phyloP scores from a whole-genome alignment of 2,329 filamentous ascomycete genomes.

The Knoxdaviesia capensis region DNA sequence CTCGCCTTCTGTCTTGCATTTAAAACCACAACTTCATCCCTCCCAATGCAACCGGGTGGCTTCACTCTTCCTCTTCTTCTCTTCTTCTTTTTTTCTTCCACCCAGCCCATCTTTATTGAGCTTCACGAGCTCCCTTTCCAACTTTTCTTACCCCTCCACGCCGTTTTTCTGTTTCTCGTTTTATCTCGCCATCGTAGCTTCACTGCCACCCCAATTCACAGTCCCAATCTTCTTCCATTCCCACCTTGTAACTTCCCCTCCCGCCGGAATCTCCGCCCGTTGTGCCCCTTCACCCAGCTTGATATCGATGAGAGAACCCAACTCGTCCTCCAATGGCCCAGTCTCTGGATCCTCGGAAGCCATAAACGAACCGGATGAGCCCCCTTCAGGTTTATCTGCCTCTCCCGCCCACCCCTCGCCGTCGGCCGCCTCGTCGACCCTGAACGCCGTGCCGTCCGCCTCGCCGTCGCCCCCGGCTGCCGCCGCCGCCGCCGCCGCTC shows the following conservation, averaged over 20 bases:
- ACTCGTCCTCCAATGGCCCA: slow-evolving; percentile 6
- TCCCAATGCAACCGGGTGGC: too few species aligned
- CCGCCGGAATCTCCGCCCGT: not conserved
- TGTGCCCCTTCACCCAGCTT: slow-evolving; percentile 1
- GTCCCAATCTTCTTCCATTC: too few species aligned
- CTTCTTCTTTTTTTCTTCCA: not conserved
- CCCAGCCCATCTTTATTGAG: not conserved
- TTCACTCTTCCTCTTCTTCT: not conserved
- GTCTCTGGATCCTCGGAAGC: slow-evolving; percentile 6
- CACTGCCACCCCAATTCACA: too few species aligned
- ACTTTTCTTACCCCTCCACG: too few species aligned
- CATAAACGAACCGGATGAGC: slow-evolving; percentile 7
- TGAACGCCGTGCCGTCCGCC: not conserved
- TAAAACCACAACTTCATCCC: too few species aligned
- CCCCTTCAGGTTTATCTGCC: slow-evolving; percentile 5
- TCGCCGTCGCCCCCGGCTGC: not conserved
- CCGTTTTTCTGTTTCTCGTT: too few species aligned
- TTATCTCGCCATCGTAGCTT: too few species aligned
- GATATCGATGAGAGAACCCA: slow-evolving; percentile 7
- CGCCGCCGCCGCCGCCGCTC: not conserved
- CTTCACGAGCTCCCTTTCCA: not conserved
- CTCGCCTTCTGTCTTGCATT: not conserved
- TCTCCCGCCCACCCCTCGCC: slow-evolving; percentile 1
- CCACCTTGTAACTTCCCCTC: not conserved
- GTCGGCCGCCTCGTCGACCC: not conserved